A percentile compares a stretch with the other conserved stretches of the same genome.
These are phyloP conservation scores for Acer negundo DNA, from an alignment of 345 rosid genomes.

Conservation along the genomic window DNA sequence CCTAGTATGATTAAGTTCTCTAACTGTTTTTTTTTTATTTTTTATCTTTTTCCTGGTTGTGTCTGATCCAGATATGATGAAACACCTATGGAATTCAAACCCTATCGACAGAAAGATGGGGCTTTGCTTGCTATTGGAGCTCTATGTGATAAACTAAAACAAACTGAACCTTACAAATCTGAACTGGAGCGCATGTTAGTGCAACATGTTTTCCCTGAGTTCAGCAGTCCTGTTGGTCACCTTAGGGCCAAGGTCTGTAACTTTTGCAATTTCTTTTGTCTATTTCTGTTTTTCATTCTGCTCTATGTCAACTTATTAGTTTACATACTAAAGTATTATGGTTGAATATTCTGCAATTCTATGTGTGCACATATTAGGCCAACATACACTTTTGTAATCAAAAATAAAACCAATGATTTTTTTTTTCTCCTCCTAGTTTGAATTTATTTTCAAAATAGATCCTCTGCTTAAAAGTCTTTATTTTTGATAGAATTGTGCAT, in stretches of 20 bases:
- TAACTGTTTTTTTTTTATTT: conserved; percentile 7
- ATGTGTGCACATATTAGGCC: no score
- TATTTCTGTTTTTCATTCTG: conserved; percentile 10
- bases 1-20: neutral
- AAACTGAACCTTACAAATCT: conserved; percentile 90
- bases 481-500: no score
- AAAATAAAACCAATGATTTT: no score
- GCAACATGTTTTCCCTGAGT: conserved; percentile 98
- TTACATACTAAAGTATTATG: neutral
- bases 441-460: no score
- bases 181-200: conserved; percentile 92
- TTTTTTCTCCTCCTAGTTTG: no score
- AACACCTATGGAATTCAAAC: conserved; percentile 71
- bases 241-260: conserved; percentile 90
- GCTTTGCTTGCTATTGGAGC: conserved; percentile 98
- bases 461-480: no score
- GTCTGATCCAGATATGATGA: conserved; percentile 65
- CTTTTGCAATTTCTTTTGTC: conserved; percentile 18
- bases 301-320: neutral
- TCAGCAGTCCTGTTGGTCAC: conserved; percentile 90
- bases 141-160: conserved; percentile 95
- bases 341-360: neutral
- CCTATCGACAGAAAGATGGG: conserved; percentile 93
- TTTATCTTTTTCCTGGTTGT: neutral
- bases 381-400: no score